Conservation (phyloP, 805 yeast species). For the Suhomyces sp. region DNA sequence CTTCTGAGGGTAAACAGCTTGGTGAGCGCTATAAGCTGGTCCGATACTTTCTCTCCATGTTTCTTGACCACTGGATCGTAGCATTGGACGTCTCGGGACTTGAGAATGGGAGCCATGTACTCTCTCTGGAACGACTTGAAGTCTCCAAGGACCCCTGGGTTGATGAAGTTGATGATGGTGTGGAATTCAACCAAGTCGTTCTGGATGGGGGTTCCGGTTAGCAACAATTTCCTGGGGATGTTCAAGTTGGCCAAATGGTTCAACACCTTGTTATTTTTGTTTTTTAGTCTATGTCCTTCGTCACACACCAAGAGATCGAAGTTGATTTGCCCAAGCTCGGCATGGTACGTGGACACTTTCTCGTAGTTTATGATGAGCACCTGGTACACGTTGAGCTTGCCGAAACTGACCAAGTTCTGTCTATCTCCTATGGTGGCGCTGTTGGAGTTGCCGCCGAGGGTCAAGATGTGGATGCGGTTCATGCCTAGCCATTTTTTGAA, state of each 20-base stretch:
- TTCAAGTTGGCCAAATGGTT: conserved; percentile 57
- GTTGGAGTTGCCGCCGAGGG: conserved; percentile 48
- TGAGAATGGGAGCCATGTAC: conserved; percentile 66
- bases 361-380: conserved; percentile 88
- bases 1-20: conserved; percentile 69
- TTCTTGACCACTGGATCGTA: conserved; percentile 45
- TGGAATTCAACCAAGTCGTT: conserved; percentile 84
- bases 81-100: conserved; percentile 64
- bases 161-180: conserved; percentile 75
- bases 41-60: conserved; percentile 59
- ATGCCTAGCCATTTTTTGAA: conserved; percentile 84
- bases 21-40: conserved; percentile 63
- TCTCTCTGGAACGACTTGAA: conserved; percentile 55
- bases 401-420: conserved; percentile 56
- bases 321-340: conserved; percentile 45
- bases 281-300: conserved; percentile 91
- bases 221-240: conserved; percentile 54
- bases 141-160: conserved; percentile 77
- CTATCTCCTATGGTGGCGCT: conserved; percentile 53
- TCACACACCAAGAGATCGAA: conserved; percentile 84
- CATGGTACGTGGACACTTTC: conserved; percentile 55
- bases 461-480: conserved; percentile 62
- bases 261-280: conserved; percentile 65
- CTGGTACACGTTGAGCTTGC: conserved; percentile 70
- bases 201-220: conserved; percentile 93